A percentile compares a stretch with the other conserved stretches of the same genome.
These are phyloP conservation scores for Pyracantha coccinea DNA, from an alignment of 331 rosid species.

Conservation along the genomic window DNA sequence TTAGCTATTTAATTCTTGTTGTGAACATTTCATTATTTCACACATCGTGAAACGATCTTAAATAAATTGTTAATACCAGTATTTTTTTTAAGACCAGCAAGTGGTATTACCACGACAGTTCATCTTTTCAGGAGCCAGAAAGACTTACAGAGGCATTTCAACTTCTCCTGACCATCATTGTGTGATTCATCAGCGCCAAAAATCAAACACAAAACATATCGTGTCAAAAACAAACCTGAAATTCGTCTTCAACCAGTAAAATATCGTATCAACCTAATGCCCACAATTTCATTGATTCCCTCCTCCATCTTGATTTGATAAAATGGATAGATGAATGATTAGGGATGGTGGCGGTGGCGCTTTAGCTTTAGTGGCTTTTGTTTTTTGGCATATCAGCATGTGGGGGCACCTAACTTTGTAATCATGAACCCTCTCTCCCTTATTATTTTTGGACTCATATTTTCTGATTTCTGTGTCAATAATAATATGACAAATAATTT, in stretches of 20 bases:
- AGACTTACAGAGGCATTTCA: rapidly evolving
- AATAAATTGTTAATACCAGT: too few relatives aligned
- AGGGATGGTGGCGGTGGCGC: conserved; percentile 24
- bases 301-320: background rate
- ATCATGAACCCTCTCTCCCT: conserved; percentile 18
- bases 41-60: too few relatives aligned
- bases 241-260: too few relatives aligned
- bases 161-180: rapidly evolving
- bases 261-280: background rate
- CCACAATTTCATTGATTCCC: conserved; percentile 14
- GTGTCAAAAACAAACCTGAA: too few relatives aligned
- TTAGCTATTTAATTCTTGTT: too few relatives aligned
- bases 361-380: conserved; percentile 3
- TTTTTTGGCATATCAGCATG: conserved; percentile 34
- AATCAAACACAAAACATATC: rapidly evolving
- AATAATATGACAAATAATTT: background rate
- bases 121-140: rapidly evolving
- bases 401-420: conserved; percentile 34
- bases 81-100: too few relatives aligned
- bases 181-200: rapidly evolving
- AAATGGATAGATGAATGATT: conserved; percentile 19
- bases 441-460: background rate
- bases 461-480: background rate
- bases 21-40: too few relatives aligned
- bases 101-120: rapidly evolving